Conservation (phyloP, 805 yeast genomes). For the Diddensiella caesifluorescens region DNA sequence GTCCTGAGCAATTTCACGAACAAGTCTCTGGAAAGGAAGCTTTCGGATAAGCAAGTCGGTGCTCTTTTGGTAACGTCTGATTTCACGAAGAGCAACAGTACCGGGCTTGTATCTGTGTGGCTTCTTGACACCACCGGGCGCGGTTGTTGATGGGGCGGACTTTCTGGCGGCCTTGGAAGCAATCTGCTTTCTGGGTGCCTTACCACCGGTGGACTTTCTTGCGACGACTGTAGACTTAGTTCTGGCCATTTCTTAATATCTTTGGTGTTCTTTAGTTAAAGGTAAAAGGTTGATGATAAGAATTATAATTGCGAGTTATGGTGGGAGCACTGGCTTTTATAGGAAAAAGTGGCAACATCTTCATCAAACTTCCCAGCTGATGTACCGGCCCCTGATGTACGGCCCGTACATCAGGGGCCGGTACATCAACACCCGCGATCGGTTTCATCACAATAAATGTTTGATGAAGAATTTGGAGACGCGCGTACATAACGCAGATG, state of each 20-base stretch:
- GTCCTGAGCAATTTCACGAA: constrained; percentile 84
- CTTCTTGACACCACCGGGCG: constrained; percentile 82
- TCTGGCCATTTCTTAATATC: constrained; percentile 57
- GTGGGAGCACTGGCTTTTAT: constrained; percentile 10
- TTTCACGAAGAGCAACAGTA: constrained; percentile 89
- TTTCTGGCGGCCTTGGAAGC: constrained; percentile 90
- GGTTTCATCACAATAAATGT: no score
- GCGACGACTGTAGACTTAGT: constrained; percentile 67
- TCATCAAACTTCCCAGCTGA: background rate
- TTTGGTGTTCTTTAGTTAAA: background rate
- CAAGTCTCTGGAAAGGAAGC: constrained; percentile 87
- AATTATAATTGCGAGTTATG: background rate
- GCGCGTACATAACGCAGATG: no score
- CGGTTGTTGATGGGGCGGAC: constrained; percentile 72
- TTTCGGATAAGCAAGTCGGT: constrained; percentile 83
- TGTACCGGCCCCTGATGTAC: constrained; percentile 3
- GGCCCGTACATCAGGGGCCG: constrained; percentile 4
- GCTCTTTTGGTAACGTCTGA: constrained; percentile 86
- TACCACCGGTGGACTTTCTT: constrained; percentile 88
- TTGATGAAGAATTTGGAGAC: no score
- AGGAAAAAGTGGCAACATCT: constrained; percentile 2
- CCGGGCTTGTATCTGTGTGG: constrained; percentile 95
- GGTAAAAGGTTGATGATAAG: constrained; percentile 6
- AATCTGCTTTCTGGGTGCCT: constrained; percentile 88
- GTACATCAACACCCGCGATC: background rate